Evolutionary conservation across 805 yeast genomes (phyloP).

Genomic region (Maudiozyma pseudohumilis): DNA sequence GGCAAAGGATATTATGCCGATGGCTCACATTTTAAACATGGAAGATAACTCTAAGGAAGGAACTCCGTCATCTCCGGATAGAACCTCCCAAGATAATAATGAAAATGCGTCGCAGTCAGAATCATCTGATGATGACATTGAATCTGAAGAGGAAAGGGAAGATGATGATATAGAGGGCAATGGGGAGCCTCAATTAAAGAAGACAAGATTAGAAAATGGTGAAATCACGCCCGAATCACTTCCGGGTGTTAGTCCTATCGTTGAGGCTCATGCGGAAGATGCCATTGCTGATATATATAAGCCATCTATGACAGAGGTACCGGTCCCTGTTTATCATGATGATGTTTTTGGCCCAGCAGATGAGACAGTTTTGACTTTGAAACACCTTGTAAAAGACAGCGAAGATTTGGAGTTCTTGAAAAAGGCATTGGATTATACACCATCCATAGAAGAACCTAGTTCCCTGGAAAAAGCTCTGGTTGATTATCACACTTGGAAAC

Average conservation of each 20-base stretch:
- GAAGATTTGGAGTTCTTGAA: constrained; percentile 58
- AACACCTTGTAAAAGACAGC: constrained; percentile 51
- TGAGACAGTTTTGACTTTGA: constrained; percentile 36
- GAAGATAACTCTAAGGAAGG: constrained; percentile 18
- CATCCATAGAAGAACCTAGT: neutral
- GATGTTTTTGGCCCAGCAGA: constrained; percentile 9
- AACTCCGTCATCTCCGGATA: constrained; percentile 11
- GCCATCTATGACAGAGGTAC: constrained; percentile 40
- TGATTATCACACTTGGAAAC: constrained; percentile 20
- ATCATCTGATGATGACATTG: constrained; percentile 9
- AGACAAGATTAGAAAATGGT: constrained; percentile 10
- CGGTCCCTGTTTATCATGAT: constrained; percentile 48
- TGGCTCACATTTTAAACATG: constrained; percentile 26
- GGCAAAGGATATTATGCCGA: constrained; percentile 15
- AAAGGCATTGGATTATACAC: constrained; percentile 29
- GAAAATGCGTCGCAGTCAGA: constrained; percentile 12
- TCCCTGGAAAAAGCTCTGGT: neutral
- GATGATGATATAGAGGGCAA: constrained; percentile 6
- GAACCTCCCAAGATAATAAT: constrained; percentile 7
- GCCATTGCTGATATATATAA: constrained; percentile 29
- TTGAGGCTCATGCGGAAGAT: neutral
- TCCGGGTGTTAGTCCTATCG: constrained; percentile 1
- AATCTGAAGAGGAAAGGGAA: constrained; percentile 10
- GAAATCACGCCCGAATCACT: constrained; percentile 23
- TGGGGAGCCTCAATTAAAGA: constrained; percentile 9